These are phyloP conservation scores for Thalassiosira livingstoniorum DNA, from an alignment of 352 stramenopile genomes.

Conservation along the genomic window DNA sequence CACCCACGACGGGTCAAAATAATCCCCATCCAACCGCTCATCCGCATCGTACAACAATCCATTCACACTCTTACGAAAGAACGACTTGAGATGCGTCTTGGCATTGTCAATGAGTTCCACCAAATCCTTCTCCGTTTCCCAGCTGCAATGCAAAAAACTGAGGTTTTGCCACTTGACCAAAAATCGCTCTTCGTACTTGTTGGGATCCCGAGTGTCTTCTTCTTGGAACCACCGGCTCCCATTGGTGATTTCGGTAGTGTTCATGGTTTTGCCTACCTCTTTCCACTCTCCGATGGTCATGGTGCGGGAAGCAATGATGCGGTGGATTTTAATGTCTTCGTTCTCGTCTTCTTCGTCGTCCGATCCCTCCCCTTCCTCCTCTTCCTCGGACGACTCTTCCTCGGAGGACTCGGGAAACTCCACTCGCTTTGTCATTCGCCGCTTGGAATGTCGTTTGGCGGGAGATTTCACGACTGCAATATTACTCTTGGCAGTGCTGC, in stretches of 20 bases:
- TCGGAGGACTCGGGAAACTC: conserved; percentile 24
- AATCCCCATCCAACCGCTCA: conserved; percentile 85
- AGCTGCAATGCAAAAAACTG: conserved; percentile 97
- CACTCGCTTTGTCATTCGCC: conserved; percentile 52
- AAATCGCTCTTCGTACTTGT: conserved; percentile 91
- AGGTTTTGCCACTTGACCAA: conserved; percentile 99
- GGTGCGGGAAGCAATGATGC: conserved; percentile 88
- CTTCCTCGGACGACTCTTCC: conserved; percentile 35
- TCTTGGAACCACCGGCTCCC: conserved; percentile 84
- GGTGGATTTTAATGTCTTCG: conserved; percentile 57
- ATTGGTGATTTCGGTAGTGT: conserved; percentile 85
- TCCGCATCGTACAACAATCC: conserved; percentile 78
- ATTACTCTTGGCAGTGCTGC: too few relatives aligned
- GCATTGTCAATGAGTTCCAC: conserved; percentile 89
- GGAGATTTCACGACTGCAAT: conserved; percentile 61
- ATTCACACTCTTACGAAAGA: conserved; percentile 77
- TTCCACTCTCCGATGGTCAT: conserved; percentile 76
- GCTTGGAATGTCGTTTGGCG: conserved; percentile 59
- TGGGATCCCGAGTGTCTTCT: conserved; percentile 54
- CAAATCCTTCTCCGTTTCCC: conserved; percentile 96
- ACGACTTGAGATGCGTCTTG: conserved; percentile 89
- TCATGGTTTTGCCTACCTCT: conserved; percentile 77
- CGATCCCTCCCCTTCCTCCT: conserved; percentile 10
- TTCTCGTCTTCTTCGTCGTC: conserved; percentile 49
- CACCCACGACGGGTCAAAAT: conserved; percentile 83